Conservation (phyloP, 805 yeast species). For the Wickerhamomyces subpelliculosus region DNA sequence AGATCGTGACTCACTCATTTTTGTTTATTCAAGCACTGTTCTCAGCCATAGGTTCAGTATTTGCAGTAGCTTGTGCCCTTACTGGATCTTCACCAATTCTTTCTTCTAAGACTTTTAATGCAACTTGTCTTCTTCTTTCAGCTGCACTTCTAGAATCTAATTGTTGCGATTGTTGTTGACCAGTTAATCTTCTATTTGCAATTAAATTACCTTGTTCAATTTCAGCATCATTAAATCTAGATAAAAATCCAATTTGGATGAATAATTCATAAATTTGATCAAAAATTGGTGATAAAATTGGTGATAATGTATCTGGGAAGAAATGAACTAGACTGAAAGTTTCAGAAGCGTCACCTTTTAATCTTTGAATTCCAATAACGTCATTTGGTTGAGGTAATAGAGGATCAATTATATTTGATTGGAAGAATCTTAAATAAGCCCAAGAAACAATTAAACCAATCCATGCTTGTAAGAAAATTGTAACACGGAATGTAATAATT, state of each 20-base stretch:
- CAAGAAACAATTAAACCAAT: slow-evolving; percentile 62
- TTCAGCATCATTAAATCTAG: slow-evolving; percentile 60
- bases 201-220: slow-evolving; percentile 70
- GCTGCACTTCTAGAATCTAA: slow-evolving; percentile 46
- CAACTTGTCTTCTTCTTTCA: slow-evolving; percentile 73
- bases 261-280: slow-evolving; percentile 32
- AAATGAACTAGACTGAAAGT: slow-evolving; percentile 78
- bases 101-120: slow-evolving; percentile 68
- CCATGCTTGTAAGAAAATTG: slow-evolving; percentile 52
- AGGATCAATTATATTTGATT: slow-evolving; percentile 47
- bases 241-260: slow-evolving; percentile 39
- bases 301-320: slow-evolving; percentile 63
- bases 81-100: slow-evolving; percentile 31
- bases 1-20: too few species aligned
- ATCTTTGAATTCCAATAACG: slow-evolving; percentile 24
- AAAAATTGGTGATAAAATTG: slow-evolving; percentile 45
- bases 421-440: slow-evolving; percentile 74
- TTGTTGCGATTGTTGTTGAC: slow-evolving; percentile 8
- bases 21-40: too few species aligned
- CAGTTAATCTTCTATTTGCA: slow-evolving; percentile 49
- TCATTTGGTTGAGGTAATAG: slow-evolving; percentile 38
- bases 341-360: slow-evolving; percentile 84
- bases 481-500: slow-evolving; percentile 25
- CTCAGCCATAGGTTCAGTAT: slow-evolving; percentile 1
- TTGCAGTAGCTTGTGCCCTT: neutral